phyloP scores from a whole-genome alignment of 345 rosid genomes.

The Mangifera indica region DNA sequence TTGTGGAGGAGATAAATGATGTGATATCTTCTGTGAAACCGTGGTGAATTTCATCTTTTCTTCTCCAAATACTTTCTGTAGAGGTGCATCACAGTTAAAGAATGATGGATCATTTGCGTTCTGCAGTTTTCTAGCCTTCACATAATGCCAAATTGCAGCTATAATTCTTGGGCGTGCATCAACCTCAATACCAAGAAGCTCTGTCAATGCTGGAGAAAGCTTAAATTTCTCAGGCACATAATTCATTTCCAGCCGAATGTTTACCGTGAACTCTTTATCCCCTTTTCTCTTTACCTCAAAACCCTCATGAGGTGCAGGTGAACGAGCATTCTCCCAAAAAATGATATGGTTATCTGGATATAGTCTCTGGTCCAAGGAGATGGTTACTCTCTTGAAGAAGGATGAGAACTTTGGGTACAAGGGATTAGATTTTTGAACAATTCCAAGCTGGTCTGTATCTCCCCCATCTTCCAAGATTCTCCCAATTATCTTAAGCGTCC shows the following conservation, averaged over 20 bases:
- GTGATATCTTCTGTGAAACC: constrained; percentile 90
- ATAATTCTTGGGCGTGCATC: constrained; percentile 94
- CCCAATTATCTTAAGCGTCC: constrained; percentile 94
- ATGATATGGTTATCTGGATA: constrained; percentile 87
- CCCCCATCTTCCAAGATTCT: constrained; percentile 94
- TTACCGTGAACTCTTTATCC: constrained; percentile 78
- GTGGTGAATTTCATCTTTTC: constrained; percentile 72
- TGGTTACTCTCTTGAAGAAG: constrained; percentile 86
- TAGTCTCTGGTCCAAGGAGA: constrained; percentile 84
- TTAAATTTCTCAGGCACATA: constrained; percentile 89
- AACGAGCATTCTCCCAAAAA: constrained; percentile 88
- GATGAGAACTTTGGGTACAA: constrained; percentile 79
- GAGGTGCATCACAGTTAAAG: constrained; percentile 83
- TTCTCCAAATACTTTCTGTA: constrained; percentile 91
- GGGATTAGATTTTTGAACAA: constrained; percentile 68
- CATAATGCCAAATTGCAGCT: constrained; percentile 99
- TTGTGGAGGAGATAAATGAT: constrained; percentile 78
- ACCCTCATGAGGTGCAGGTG: constrained; percentile 94
- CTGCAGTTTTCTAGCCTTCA: constrained; percentile 94
- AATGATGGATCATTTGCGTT: constrained; percentile 81
- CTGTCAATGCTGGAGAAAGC: constrained; percentile 86
- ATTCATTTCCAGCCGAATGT: constrained; percentile 84
- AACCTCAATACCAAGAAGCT: constrained; percentile 94
- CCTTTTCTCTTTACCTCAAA: constrained; percentile 98
- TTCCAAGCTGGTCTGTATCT: constrained; percentile 88